Evolutionary conservation across 2,329 filamentous ascomycete species (phyloP), one percentile per base, ranked within the genome.

Genomic region (Apiospora malaysiana): DNA sequence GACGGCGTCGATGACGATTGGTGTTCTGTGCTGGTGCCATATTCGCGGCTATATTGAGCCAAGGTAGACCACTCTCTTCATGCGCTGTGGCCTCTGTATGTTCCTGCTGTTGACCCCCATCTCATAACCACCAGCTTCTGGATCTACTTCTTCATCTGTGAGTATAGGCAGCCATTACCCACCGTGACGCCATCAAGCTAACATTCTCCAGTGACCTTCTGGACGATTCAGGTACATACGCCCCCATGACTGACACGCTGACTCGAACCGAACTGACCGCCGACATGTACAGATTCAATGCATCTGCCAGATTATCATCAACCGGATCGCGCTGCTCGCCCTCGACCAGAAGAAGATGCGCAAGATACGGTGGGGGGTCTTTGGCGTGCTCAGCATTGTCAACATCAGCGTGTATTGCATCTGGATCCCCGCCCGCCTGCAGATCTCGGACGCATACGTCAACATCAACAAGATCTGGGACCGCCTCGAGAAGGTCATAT

Each of bases 241-340:
- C 27, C 16, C 1, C 21, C 25, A 40, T 65, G 7, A 16, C 12
- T 14, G 16, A 14, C 9, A 18, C 7, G 12, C 10, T 6, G n/a
- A 10, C 51, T 27, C 59, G 23, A 73, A 73, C 73, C n/a, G 68
- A 73, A 73, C 73, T 23, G 68, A 73, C 73, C 43, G 81, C 71
- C 81, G 81, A 80, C 75, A 76, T 8, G 73, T 81, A 43, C 74
- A 83, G 75, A 81, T 85, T 14, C 85, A 87, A 74, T 81, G 85
- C 25, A 76, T 87, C 1, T 83, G 85, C 76, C 85, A 87, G 71
- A 87, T 87, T 51, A 85, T 87, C 74, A 83, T 85, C 73, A 87
- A 87, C 73, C 82, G 85, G 37, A 81, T 86, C 5, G 79, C 81
- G 0, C 79, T 87, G 10, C 81, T 87, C 51, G 79, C 85, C 40